Conservation (phyloP, 2,329 filamentous ascomycete species). For the Iodosphaeria phyllophila region DNA sequence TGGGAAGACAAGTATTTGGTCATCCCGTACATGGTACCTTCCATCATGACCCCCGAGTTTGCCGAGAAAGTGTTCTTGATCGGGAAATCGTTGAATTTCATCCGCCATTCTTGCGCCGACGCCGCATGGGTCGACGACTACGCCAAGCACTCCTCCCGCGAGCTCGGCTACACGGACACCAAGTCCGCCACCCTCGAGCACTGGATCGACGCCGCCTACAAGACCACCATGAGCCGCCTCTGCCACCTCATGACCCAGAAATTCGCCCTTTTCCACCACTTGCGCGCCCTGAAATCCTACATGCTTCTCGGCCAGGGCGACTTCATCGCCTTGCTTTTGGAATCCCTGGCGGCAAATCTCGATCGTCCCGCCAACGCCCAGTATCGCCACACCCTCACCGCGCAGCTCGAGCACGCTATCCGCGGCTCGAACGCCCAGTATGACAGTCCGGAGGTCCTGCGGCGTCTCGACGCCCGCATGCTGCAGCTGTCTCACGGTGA, state of each 20-base stretch:
- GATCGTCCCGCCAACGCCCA: slow-evolving; percentile 93
- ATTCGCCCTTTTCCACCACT: slow-evolving; percentile 85
- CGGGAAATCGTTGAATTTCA: slow-evolving; percentile 95
- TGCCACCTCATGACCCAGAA: slow-evolving; percentile 89
- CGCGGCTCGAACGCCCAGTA: slow-evolving; percentile 94
- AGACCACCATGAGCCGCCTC: slow-evolving; percentile 89
- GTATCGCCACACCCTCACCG: slow-evolving; percentile 89
- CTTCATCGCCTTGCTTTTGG: slow-evolving; percentile 94
- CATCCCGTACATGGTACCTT: slow-evolving; percentile 70
- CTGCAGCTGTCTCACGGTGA: slow-evolving; percentile 89
- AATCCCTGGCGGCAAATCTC: slow-evolving; percentile 79
- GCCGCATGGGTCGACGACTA: slow-evolving; percentile 91
- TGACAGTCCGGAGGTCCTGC: slow-evolving; percentile 78
- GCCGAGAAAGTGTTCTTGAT: slow-evolving; percentile 94
- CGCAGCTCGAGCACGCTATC: slow-evolving; percentile 95
- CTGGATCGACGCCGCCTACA: slow-evolving; percentile 94
- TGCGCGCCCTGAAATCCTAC: slow-evolving; percentile 84
- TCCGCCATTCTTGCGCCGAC: slow-evolving; percentile 86
- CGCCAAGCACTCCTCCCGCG: slow-evolving; percentile 80
- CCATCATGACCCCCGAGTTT: slow-evolving; percentile 84
- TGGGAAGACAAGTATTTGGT: slow-evolving; percentile 97
- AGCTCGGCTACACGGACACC: slow-evolving; percentile 83
- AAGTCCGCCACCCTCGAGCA: slow-evolving; percentile 75
- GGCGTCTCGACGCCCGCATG: slow-evolving; percentile 92
- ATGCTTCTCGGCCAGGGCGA: slow-evolving; percentile 88